phyloP scores from a whole-genome alignment of 1,284 basidiomycete genomes.

The Psilocybe mexicana region DNA sequence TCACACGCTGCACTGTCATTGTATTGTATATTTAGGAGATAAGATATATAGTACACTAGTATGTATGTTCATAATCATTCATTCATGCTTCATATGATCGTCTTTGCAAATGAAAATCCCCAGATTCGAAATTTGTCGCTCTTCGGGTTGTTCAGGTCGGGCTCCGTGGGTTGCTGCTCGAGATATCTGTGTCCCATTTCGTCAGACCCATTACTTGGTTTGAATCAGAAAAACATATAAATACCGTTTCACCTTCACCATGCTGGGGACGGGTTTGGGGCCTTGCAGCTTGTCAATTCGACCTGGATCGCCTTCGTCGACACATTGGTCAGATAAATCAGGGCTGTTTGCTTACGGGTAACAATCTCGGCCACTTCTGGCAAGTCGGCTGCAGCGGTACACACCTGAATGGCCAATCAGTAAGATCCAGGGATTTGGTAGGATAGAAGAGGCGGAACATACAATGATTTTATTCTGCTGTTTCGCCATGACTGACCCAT shows the following conservation, averaged over 20 bases:
- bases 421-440: neutral
- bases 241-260: neutral
- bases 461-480: slow-evolving; percentile 39
- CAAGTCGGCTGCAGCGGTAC: slow-evolving; percentile 44
- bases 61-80: neutral
- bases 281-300: slow-evolving; percentile 9
- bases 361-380: slow-evolving; percentile 50
- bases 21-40: neutral
- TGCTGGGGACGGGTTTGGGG: neutral
- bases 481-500: slow-evolving; percentile 39
- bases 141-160: slow-evolving; percentile 15
- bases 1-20: neutral
- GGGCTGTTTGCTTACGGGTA: slow-evolving; percentile 22
- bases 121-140: slow-evolving; percentile 26
- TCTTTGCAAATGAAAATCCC: slow-evolving; percentile 35
- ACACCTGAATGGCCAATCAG: slow-evolving; percentile 37
- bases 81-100: slow-evolving; percentile 24
- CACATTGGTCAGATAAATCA: neutral
- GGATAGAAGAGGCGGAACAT: slow-evolving; percentile 14
- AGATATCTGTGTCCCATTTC: slow-evolving; percentile 11
- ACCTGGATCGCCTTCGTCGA: slow-evolving; percentile 1
- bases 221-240: neutral
- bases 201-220: neutral
- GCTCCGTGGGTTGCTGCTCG: slow-evolving; percentile 12
- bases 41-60: slow-evolving; percentile 4